A percentile compares a stretch with the other conserved stretches of the same genome.
These are phyloP conservation scores for Loxodes magnus DNA, from an alignment of 73 alveolate genomes.

Conservation along the genomic window DNA sequence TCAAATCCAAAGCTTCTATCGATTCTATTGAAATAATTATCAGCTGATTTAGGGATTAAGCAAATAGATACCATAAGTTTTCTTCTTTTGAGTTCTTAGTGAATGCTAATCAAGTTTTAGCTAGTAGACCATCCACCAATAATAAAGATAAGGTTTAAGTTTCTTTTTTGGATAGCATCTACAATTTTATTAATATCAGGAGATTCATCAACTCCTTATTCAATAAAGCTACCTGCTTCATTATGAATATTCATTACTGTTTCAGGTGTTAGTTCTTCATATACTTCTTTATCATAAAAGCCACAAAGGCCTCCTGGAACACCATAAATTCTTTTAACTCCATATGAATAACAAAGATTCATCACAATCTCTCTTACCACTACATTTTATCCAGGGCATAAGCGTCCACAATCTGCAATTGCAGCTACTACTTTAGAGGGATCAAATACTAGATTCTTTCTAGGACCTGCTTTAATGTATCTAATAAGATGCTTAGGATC, in stretches of 20 bases:
- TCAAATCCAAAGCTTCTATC: conserved; percentile 97
- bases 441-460: conserved; percentile 38
- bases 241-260: conserved; percentile 61
- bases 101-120: conserved; percentile 59
- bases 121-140: conserved; percentile 99
- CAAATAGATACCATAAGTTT: conserved; percentile 46
- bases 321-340: conserved; percentile 78
- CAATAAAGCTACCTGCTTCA: conserved; percentile 85
- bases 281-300: conserved; percentile 18
- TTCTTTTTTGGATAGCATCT: conserved; percentile 38
- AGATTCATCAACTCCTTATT: conserved; percentile 88
- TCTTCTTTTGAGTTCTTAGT: conserved; percentile 33
- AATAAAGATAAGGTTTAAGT: conserved; percentile 73
- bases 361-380: conserved; percentile 78
- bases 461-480: conserved; percentile 12
- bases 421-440: conserved; percentile 62
- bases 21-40: conserved; percentile 75
- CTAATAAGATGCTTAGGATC: no score
- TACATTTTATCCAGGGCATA: conserved; percentile 88
- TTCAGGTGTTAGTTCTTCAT: conserved; percentile 46
- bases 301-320: conserved; percentile 73
- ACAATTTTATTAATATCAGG: conserved; percentile 68
- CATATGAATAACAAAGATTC: conserved; percentile 61
- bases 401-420: conserved; percentile 77
- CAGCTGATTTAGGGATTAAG: conserved; percentile 91